Conservation (phyloP, 352 stramenopile genomes). For the Aphanomyces euteiches region DNA sequence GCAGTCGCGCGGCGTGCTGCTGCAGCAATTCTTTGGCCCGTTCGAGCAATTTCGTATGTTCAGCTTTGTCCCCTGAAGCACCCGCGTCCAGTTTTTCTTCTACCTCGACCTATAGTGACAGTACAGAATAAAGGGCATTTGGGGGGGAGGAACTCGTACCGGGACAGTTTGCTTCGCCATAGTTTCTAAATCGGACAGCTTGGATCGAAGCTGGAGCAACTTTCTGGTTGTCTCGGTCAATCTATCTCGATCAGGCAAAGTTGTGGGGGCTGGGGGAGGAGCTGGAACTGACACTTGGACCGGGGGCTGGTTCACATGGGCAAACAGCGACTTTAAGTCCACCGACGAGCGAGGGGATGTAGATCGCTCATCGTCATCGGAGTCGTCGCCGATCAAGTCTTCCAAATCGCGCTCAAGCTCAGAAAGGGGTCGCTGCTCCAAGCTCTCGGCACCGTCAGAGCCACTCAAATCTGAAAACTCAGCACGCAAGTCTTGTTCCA, state of each 20-base stretch:
- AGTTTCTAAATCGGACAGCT: conserved; percentile 34
- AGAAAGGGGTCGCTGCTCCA: conserved; percentile 21
- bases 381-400: conserved; percentile 15
- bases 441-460: conserved; percentile 11
- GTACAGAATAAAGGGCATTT: too few species aligned
- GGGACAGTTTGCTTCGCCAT: conserved; percentile 34
- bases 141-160: conserved; percentile 32
- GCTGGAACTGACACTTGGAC: neutral
- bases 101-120: conserved; percentile 29
- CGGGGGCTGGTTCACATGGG: conserved; percentile 22
- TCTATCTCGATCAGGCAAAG: neutral
- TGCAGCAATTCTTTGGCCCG: conserved; percentile 52
- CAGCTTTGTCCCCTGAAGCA: conserved; percentile 32
- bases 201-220: conserved; percentile 30
- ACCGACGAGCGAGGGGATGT: neutral
- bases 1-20: conserved; percentile 32
- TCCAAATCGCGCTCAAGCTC: conserved; percentile 25
- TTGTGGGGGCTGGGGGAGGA: neutral
- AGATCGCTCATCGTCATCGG: neutral
- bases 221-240: conserved; percentile 12
- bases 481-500: conserved; percentile 16
- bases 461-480: conserved; percentile 24
- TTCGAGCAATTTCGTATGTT: conserved; percentile 43
- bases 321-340: conserved; percentile 28
- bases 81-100: neutral